These are phyloP conservation scores for Hippophae gyantsensis DNA, from an alignment of 306 rosid genomes.

Conservation along the genomic window DNA sequence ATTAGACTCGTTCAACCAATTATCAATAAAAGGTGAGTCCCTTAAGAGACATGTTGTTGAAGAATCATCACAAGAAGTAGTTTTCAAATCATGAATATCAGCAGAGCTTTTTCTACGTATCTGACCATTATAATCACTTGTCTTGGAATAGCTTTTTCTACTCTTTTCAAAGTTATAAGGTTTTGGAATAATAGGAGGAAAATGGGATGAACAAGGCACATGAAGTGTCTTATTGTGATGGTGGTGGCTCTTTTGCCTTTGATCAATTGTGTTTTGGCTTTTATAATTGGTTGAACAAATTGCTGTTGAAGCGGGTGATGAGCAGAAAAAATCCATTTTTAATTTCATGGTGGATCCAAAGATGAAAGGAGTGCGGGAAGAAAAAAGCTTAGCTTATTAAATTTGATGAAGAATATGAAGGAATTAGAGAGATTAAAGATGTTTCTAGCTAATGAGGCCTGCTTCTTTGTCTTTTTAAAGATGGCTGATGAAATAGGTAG, in stretches of 20 bases:
- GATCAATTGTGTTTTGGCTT: conserved; percentile 30
- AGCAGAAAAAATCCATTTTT: conserved; percentile 53
- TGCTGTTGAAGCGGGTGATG: conserved; percentile 66
- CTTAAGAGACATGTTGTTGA: conserved; percentile 37
- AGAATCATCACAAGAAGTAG: conserved; percentile 17
- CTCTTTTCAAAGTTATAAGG: conserved; percentile 33
- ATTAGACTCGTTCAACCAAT: conserved; percentile 40
- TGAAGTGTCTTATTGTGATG: conserved; percentile 22
- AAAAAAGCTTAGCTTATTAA: too few relatives aligned
- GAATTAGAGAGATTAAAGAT: not conserved
- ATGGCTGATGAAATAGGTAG: conserved; percentile 5
- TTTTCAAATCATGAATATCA: conserved; percentile 26
- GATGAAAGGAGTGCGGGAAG: too few relatives aligned
- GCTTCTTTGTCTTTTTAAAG: conserved; percentile 14
- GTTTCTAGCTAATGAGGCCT: conserved; percentile 15
- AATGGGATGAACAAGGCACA: conserved; percentile 61
- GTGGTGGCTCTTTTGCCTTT: conserved; percentile 23
- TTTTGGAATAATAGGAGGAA: conserved; percentile 62
- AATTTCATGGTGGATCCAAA: conserved; percentile 37
- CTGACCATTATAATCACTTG: conserved; percentile 7
- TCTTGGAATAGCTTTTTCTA: conserved; percentile 36
- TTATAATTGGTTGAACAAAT: conserved; percentile 37
- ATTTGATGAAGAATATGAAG: conserved; percentile 1
- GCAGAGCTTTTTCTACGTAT: conserved; percentile 39
- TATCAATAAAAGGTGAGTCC: conserved; percentile 30